These are phyloP conservation scores for Trichoderma gracile DNA, from an alignment of 2,329 filamentous ascomycete genomes.

Conservation along the genomic window DNA sequence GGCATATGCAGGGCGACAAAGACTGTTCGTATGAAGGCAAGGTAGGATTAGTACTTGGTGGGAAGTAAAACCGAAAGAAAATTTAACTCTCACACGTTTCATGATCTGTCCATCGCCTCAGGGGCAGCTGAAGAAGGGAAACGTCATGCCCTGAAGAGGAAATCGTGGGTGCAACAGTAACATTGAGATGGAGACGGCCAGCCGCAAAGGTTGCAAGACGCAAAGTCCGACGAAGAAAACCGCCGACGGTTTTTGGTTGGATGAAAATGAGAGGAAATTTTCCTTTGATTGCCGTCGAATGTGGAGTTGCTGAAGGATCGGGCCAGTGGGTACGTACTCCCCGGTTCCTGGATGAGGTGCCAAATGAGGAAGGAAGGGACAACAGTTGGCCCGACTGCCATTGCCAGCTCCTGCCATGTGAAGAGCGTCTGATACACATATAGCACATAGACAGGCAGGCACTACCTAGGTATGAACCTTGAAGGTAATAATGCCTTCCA, in stretches of 20 bases:
- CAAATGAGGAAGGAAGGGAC: slow-evolving; percentile 5
- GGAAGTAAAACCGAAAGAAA: no score
- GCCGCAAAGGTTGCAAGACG: background rate
- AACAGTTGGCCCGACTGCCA: slow-evolving; percentile 4
- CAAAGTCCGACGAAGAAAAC: background rate
- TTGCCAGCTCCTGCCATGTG: background rate
- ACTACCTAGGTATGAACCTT: no score
- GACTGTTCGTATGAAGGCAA: background rate
- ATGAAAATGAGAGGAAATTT: background rate
- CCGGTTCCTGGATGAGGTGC: background rate
- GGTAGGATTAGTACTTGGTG: background rate
- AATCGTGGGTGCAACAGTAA: background rate
- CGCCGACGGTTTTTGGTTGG: background rate
- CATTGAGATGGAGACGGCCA: background rate
- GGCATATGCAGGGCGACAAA: background rate
- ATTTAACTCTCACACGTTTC: background rate
- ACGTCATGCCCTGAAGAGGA: background rate
- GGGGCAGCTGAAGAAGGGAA: background rate
- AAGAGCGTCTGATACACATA: background rate
- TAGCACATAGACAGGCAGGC: no score
- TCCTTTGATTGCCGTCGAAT: background rate
- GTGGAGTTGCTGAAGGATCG: background rate
- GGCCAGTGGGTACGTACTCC: background rate
- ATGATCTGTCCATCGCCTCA: background rate
- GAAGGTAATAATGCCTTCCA: no score